These are phyloP conservation scores for Cytospora piceicola DNA, from an alignment of 2,329 filamentous ascomycete species.

Conservation along the genomic window DNA sequence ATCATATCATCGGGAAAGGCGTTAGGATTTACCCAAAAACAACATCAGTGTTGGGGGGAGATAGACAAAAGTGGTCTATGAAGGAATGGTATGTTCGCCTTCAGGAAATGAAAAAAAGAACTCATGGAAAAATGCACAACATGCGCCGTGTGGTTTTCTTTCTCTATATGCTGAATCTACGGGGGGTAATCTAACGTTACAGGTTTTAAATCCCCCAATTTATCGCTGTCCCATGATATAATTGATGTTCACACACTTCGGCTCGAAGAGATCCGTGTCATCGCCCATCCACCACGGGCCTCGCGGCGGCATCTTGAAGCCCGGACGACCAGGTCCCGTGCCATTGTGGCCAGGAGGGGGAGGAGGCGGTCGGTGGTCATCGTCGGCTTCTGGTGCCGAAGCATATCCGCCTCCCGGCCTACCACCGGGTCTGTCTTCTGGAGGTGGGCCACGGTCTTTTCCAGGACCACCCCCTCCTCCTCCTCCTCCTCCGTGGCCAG, in stretches of 20 bases:
- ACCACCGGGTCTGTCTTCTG: conserved; percentile 4
- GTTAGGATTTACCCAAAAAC: not conserved
- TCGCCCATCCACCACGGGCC: conserved; percentile 34
- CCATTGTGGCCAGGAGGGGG: conserved; percentile 20
- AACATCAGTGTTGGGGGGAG: not conserved
- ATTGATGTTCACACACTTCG: conserved; percentile 34
- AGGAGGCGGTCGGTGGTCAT: not conserved
- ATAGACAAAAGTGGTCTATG: not conserved
- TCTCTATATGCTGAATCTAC: not conserved
- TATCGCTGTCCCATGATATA: conserved; percentile 28
- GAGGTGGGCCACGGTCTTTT: conserved; percentile 7
- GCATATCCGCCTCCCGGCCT: conserved; percentile 4
- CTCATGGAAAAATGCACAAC: not conserved
- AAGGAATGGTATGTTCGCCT: not conserved
- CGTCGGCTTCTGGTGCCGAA: not conserved
- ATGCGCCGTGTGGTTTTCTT: not conserved
- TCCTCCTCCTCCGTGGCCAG: conserved; percentile 6
- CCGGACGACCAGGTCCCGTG: conserved; percentile 14
- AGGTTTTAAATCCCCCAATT: not conserved
- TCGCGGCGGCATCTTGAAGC: conserved; percentile 30
- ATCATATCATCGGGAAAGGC: conserved; percentile 18
- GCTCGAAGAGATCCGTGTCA: conserved; percentile 39
- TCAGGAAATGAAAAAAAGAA: not conserved
- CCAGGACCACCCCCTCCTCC: conserved; percentile 5
- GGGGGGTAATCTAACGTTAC: not conserved